These are phyloP conservation scores for Rhizophora apiculata DNA, from an alignment of 345 rosid species.

Conservation along the genomic window DNA sequence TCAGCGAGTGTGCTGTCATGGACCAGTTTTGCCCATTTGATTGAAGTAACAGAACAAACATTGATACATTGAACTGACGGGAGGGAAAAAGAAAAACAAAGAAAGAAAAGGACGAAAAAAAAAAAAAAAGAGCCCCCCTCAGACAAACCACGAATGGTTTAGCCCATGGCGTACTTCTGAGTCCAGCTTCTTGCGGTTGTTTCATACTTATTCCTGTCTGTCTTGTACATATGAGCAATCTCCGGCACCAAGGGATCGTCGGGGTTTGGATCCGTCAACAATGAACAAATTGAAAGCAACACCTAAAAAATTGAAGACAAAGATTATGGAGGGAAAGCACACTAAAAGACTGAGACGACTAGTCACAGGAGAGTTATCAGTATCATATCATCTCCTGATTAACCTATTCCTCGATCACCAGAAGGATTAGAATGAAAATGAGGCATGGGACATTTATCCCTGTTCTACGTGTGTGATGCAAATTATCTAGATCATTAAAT, in stretches of 20 bases:
- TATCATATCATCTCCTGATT: too few species aligned
- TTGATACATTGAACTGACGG: conserved; percentile 34
- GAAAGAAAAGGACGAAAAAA: conserved; percentile 4
- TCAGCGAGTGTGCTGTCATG: conserved; percentile 12
- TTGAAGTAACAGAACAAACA: conserved; percentile 23
- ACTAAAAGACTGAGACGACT: too few species aligned
- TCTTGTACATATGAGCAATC: conserved; percentile 97
- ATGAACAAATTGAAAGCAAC: conserved; percentile 86
- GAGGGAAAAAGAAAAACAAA: not conserved
- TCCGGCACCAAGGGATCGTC: conserved; percentile 97
- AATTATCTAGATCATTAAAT: too few species aligned
- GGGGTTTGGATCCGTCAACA: conserved; percentile 93
- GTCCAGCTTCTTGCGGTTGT: conserved; percentile 99
- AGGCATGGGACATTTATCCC: too few species aligned
- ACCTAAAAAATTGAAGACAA: conserved; percentile 38
- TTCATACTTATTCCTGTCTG: conserved; percentile 87
- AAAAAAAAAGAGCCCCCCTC: conserved; percentile 14
- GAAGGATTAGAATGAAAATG: too few species aligned
- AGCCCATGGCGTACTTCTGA: conserved; percentile 99
- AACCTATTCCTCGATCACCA: too few species aligned
- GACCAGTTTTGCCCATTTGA: conserved; percentile 30
- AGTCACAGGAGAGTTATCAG: too few species aligned
- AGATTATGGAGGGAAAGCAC: not conserved
- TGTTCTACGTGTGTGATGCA: too few species aligned
- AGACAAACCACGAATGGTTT: conserved; percentile 20